Conservation (phyloP, 192 early-diverging fungal genomes). For the Thoreauomyces humboldtii region DNA sequence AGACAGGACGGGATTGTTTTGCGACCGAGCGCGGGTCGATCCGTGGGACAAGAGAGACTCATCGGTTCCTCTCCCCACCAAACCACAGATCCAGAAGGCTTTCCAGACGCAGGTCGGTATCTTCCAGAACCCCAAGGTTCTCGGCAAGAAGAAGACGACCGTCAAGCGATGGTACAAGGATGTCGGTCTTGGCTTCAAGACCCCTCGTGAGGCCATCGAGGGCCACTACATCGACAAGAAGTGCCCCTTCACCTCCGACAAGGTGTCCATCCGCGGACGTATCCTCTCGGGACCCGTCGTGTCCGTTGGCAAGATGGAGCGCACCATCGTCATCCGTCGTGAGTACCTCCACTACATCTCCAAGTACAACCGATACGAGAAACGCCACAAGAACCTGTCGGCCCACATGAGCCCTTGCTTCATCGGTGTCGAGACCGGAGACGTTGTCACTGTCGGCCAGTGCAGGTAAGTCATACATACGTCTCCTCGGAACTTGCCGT, state of each 20-base stretch:
- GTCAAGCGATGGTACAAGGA: constrained; percentile 98
- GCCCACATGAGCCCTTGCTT: constrained; percentile 95
- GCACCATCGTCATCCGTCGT: constrained; percentile 96
- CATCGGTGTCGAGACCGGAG: constrained; percentile 84
- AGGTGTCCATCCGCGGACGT: constrained; percentile 96
- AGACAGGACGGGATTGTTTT: too few species aligned
- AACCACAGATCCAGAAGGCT: constrained; percentile 82
- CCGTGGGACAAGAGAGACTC: too few species aligned
- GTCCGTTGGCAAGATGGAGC: constrained; percentile 95
- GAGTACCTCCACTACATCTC: constrained; percentile 99
- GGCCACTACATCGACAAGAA: constrained; percentile 99
- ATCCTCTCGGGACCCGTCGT: constrained; percentile 90
- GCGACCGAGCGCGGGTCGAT: too few species aligned
- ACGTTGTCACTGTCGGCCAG: constrained; percentile 96
- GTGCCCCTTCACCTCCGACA: constrained; percentile 95
- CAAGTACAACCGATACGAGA: constrained; percentile 99
- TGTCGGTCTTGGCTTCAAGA: constrained; percentile 99
- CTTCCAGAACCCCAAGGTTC: constrained; percentile 86
- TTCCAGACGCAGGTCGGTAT: constrained; percentile 96
- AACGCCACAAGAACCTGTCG: constrained; percentile 99
- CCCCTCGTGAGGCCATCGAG: constrained; percentile 94
- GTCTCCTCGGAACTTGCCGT: neutral
- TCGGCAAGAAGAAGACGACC: constrained; percentile 65
- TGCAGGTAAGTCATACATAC: constrained; percentile 63
- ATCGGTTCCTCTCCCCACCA: neutral